Evolutionary conservation across 257 asterid species (phyloP), one percentile per base, ranked within the genome.

Genomic region (Leptodermis oblonga): DNA sequence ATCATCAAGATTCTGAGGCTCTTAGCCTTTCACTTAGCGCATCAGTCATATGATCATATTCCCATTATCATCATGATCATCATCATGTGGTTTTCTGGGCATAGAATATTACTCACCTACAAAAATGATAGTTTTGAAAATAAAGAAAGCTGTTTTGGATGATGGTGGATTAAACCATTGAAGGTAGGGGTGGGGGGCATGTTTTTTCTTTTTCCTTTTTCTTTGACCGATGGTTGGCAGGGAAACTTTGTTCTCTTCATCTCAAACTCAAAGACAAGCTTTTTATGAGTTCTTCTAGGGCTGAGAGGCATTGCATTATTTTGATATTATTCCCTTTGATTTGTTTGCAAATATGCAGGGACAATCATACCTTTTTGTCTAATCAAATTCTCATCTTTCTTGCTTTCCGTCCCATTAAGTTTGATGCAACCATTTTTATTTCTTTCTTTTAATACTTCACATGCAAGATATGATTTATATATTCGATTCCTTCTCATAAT

Each of bases 151-250:
- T 26, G 39, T 39, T 14, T 31, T 23, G 2, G 20, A 42, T 22
- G 22, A 22, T n/a, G 4, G 26, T 15, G 34, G 5, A 31, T 18
- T 37, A 34, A 51, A 51, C 12, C 20, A 51, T 18, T 7, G 18
- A 2, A 51, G 43, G 43, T 39, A 39, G 43, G 43, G 30, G 67
- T 34, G 36, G 67, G 66, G 66, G 17, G n/a, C 17, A 1, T 43
- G 4, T 43, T 7, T 7, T 9, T 43, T 43, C 18, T 3, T 18
- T n/a, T 51, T 51, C 0, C 20, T 18, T 51, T n/a, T 51, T 51
- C 0, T 7, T 51, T n/a, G 34, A 23, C 34, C 20, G 65, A 69
- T 55, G 65, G 65, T 69, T 69, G 73, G 73, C 73, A 12, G 59
- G 39, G 55, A 54, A 69, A 54, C 65, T 25, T 36, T 33, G 52